Evolutionary conservation across 306 rosid species (phyloP), one percentile per base, ranked within the genome.

Genomic region (Spatholobus suberectus): DNA sequence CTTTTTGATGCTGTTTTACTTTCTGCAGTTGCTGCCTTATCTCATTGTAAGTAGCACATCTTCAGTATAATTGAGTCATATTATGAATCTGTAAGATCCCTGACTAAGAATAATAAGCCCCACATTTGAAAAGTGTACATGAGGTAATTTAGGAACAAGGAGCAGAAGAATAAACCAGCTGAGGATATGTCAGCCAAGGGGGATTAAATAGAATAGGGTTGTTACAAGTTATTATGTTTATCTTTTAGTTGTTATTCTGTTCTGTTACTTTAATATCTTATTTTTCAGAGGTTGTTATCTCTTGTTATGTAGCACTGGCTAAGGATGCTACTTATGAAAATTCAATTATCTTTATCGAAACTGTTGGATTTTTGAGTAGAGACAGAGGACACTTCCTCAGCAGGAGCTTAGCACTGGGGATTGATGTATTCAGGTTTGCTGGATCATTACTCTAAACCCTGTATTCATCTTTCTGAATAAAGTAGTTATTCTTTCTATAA

Each of bases 1-100:
- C 93, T 92, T 66, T 92, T 90, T 62, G 96, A 92, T 75, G 91
- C 96, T 81, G 98, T 94, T 38, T 85, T 92, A 86, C 92, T 92
- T 52, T 94, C 98, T 59, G 96, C 91, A 11, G 88, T 90, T 81
- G 90, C 97, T 62, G 97, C 97, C 69, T 91, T 92, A 73, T 91
- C 90, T 81, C 91, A 94, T 81, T 77, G 98, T 94, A 89, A 87
- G 95, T 70, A 58, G 75, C 80, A 14, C 46, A 44, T 68, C 71
- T 84, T 84, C 57, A 75, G 65, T 80, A 63, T 82, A 32, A n/a
- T 76, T 73, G 75, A 44, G 38, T 55, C 20, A 76, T 54, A 18
- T 49, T 35, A 44, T 70, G 43, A 52, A 75, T 58, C 77, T 41
- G 14, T 41, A 3, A n/a, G n/a, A n/a, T n/a, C n/a, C n/a, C n/a